Base-by-base conservation (phyloP, 129 eudicot genomes). In the Artemisia argyi region DNA sequence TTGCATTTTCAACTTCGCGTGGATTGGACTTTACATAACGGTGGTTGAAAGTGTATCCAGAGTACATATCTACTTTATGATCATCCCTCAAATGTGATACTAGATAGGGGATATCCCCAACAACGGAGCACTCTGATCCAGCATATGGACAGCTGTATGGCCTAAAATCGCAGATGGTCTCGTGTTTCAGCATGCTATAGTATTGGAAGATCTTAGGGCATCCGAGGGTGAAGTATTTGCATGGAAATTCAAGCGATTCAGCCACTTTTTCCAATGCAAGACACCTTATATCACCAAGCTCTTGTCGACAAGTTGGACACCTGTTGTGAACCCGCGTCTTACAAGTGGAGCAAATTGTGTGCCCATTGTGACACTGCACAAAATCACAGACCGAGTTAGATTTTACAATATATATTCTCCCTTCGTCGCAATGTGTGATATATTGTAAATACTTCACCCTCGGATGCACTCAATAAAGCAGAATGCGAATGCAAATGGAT, bases 21-120 rank as follows among this genome's bases (percentile, higher is more conserved):
- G 96, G 96, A 80, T 89, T 89, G 16, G 96, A 86, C 62, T 89
- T 89, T 71, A 89, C 96, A 55, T 89, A 86, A 14, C 92, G 96
- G 49, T 89, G 96, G 73, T 89, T 89, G 59, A 89, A 89, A 11
- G 91, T 81, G 73, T 84, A 84, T 26, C 96, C 96, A 30, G 89
- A 76, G 69, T 88, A 91, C 96, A 88, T 88, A 63, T 88, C 96
- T 11, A 85, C 96, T 60, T 85, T 88, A 76, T 88, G 96, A 73
- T 88, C 96, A 79, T 89, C 96, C 75, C 88, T 81, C 72, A 89
- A 70, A 79, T 89, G 96, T 47, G 87, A 24, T 53, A 89, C 96
- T 3, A 89, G 73, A 73, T 52, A 81, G 1, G 96, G 83, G 26
- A 89, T 89, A 72, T 89, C 92, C 57, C 96, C 96, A 16, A 78